phyloP scores from a whole-genome alignment of 371 early-diverging fungal species.

The Mucor piriformis region DNA sequence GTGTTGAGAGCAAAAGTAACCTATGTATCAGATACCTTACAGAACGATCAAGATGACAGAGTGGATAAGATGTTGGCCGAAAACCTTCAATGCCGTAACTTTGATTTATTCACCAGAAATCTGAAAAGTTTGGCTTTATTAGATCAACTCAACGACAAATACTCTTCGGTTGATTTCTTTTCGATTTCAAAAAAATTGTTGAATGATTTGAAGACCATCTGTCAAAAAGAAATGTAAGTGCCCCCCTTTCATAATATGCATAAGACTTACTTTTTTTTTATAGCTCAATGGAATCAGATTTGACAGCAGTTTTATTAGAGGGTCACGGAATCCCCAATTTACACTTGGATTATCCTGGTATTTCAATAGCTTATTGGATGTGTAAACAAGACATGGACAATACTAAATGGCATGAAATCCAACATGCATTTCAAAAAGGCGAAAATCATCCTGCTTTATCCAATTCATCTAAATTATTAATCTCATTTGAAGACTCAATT shows the following conservation, averaged over 20 bases:
- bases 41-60: conserved; percentile 55
- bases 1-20: conserved; percentile 56
- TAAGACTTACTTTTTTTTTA: neutral
- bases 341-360: conserved; percentile 55
- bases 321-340: conserved; percentile 61
- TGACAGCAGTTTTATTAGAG: conserved; percentile 46
- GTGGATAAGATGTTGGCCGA: conserved; percentile 56
- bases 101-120: conserved; percentile 52
- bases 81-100: conserved; percentile 49
- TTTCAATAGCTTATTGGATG: conserved; percentile 62
- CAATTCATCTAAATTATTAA: conserved; percentile 27
- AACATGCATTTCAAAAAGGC: conserved; percentile 11
- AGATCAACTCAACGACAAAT: conserved; percentile 56
- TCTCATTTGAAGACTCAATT: conserved; percentile 44
- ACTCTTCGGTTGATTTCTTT: conserved; percentile 57
- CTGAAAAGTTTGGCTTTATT: conserved; percentile 53
- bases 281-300: conserved; percentile 21
- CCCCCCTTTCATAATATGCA: neutral
- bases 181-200: conserved; percentile 48
- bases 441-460: conserved; percentile 19
- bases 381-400: conserved; percentile 32
- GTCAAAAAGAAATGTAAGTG: conserved; percentile 48
- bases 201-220: conserved; percentile 41
- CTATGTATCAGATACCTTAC: conserved; percentile 55
- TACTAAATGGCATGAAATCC: conserved; percentile 46